Evolutionary conservation across 768 basidiomycete genomes (phyloP), one percentile per base, ranked within the genome.

Genomic region (Naganishia kalamii): DNA sequence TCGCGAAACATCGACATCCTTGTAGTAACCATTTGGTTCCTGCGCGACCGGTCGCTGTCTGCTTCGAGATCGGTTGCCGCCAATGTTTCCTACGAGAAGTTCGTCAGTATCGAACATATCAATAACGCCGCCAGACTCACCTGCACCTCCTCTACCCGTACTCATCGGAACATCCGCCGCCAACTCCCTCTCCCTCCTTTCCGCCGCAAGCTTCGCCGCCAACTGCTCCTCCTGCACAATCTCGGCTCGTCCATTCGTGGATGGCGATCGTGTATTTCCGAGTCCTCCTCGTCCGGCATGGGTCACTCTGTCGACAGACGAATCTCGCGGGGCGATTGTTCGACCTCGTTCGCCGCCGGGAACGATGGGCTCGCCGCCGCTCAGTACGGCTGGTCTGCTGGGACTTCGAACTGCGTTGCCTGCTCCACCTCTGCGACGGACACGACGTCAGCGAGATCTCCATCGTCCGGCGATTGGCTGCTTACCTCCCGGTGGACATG

Each of bases 221-320:
- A 75, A 67, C 12, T 64, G 51, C 33, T 70, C 72, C 54, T 76
- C 77, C 52, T 67, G 44, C 19, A 54, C 67, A 8, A 70, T 71
- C 30, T 68, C 63, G 2, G 29, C 64, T 72, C 72, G 27, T 52
- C 54, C 64, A 7, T 37, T 25, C 6, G 52, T 60, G 4, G 49
- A 40, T 1, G 86, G 86, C 1, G 89, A 87, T 63, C 88, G 85
- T 57, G 92, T 85, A 81, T 93, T 93, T 10, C 90, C 91, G 8
- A 83, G 83, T 17, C 91, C 91, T 29, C 91, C 90, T 57, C 90
- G 85, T 12, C 91, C 91, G 46, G 78, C 74, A 69, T 80, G 79
- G 40, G 73, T 78, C 19, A 79, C 65, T 75, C 76, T 46, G 23
- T 64, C 54, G 46, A 19, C 54, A 23, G 52, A 47, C 23, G 30